phyloP scores from a whole-genome alignment of 768 basidiomycete species.

The Tricholoma sp. region DNA sequence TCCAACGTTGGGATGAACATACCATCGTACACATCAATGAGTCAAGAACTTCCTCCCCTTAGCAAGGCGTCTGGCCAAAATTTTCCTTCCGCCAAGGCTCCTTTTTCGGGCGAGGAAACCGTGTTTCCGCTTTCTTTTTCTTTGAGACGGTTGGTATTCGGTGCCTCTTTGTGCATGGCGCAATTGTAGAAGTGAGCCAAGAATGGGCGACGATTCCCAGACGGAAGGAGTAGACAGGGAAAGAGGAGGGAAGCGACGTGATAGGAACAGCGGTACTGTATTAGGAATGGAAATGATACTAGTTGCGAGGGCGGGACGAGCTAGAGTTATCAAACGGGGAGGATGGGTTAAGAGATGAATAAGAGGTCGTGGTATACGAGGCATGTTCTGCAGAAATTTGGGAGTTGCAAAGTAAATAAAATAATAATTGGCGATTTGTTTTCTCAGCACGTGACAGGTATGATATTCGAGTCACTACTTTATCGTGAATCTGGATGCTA shows the following conservation, averaged over 20 bases:
- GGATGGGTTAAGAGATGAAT: conserved; percentile 30
- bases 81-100: conserved; percentile 63
- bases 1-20: background rate
- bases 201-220: conserved; percentile 28
- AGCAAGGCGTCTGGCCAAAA: conserved; percentile 60
- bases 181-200: conserved; percentile 42
- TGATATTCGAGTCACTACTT: conserved; percentile 13
- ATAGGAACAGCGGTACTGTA: conserved; percentile 16
- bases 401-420: background rate
- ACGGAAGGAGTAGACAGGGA: conserved; percentile 15
- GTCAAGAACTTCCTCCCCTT: conserved; percentile 79
- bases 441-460: conserved; percentile 15
- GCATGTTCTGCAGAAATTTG: conserved; percentile 24
- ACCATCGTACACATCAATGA: conserved; percentile 44
- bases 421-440: background rate
- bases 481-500: conserved; percentile 8
- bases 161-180: conserved; percentile 70
- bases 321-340: conserved; percentile 22
- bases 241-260: conserved; percentile 18
- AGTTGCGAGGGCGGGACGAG: conserved; percentile 10
- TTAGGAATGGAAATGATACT: conserved; percentile 7
- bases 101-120: conserved; percentile 82
- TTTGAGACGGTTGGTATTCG: conserved; percentile 97
- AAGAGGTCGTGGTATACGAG: conserved; percentile 37
- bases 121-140: conserved; percentile 88